These are phyloP conservation scores for Fusarium haematococcum DNA, from an alignment of 2,329 filamentous ascomycete genomes.

Conservation along the genomic window DNA sequence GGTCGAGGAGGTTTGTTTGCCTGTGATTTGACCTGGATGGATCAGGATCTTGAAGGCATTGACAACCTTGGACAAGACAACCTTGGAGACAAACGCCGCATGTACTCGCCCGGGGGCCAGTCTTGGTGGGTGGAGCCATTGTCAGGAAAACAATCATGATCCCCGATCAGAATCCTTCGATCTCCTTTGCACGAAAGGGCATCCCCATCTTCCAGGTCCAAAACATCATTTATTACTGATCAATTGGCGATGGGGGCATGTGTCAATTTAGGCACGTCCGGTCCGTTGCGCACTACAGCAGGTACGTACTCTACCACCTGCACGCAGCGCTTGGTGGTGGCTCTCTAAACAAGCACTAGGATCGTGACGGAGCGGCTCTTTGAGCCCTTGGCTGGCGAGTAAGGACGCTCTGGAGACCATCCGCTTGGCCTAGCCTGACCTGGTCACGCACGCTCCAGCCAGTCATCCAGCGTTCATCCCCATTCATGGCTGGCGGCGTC, in stretches of 20 bases:
- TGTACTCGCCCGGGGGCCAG: background rate
- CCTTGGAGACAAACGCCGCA: background rate
- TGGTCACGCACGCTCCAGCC: conserved; percentile 38
- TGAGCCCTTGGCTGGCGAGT: conserved; percentile 40
- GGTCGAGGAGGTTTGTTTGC: background rate
- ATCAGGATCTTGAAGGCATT: background rate
- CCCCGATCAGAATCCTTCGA: conserved; percentile 8
- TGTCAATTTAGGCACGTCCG: conserved; percentile 31
- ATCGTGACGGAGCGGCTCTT: conserved; percentile 46
- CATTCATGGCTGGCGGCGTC: conserved; percentile 32
- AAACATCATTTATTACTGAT: conserved; percentile 22
- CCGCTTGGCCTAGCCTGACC: conserved; percentile 35
- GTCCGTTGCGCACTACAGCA: conserved; percentile 19
- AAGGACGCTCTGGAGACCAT: conserved; percentile 34
- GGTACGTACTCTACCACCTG: conserved; percentile 20
- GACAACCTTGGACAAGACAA: background rate
- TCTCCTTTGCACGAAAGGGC: conserved; percentile 4
- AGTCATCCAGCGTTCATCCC: conserved; percentile 39
- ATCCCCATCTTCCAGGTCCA: conserved; percentile 13
- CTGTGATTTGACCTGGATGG: background rate
- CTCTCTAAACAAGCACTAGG: conserved; percentile 42
- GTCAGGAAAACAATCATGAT: conserved; percentile 14
- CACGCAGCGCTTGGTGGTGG: conserved; percentile 23
- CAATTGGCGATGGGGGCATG: conserved; percentile 28
- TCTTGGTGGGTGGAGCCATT: conserved; percentile 7